Conservation (phyloP, 257 asterid genomes). For the Oldenlandia corymbosa region DNA sequence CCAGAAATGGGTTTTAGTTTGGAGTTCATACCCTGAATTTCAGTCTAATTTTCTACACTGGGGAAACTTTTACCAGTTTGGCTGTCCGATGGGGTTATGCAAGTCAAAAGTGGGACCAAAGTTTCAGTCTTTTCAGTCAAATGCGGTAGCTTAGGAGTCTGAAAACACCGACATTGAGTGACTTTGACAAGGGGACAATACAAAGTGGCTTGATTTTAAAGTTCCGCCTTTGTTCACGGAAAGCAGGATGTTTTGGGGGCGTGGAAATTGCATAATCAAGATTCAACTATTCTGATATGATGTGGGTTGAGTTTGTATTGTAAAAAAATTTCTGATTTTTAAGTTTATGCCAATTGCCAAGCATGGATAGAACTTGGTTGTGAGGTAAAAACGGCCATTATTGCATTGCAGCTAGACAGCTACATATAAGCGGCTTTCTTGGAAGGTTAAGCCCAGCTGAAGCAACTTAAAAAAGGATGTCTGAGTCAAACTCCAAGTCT, state of each 20-base stretch:
- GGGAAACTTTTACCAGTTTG: not conserved
- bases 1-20: slow-evolving; percentile 5
- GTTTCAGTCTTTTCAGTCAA: slow-evolving; percentile 4
- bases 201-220: slow-evolving; percentile 11
- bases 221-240: slow-evolving; percentile 16
- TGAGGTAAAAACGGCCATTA: not conserved
- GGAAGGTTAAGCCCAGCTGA: not conserved
- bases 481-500: slow-evolving; percentile 39
- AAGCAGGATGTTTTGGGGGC: not conserved
- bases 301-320: slow-evolving; percentile 18
- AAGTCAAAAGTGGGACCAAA: not conserved
- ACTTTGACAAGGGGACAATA: slow-evolving; percentile 1
- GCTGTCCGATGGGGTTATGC: not conserved
- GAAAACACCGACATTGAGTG: slow-evolving; percentile 20
- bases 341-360: not conserved
- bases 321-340: slow-evolving; percentile 11
- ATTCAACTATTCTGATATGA: slow-evolving; percentile 7
- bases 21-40: not conserved
- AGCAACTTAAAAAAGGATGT: slow-evolving; percentile 22
- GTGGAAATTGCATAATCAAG: not conserved
- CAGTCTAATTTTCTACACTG: not conserved
- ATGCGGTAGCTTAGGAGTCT: slow-evolving; percentile 4
- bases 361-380: not conserved
- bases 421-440: too few species aligned
- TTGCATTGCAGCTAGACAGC: slow-evolving; percentile 17